Conservation (phyloP, 1,284 basidiomycete species). For the Agaricales sp. region DNA sequence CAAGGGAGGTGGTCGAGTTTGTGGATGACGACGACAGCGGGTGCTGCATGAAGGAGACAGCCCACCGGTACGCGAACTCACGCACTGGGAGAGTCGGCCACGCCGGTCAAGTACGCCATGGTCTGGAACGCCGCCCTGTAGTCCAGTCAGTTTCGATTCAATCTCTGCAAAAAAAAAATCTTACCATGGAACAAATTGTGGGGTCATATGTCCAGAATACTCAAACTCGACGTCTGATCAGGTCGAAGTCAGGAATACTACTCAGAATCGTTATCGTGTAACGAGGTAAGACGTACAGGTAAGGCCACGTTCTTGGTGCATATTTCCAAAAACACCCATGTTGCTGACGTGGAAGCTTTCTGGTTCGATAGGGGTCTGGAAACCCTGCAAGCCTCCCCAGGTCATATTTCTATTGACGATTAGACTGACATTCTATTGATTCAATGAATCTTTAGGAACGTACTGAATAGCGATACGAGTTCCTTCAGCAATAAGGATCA, state of each 20-base stretch:
- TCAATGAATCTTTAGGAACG: conserved; percentile 14
- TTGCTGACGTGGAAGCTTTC: conserved; percentile 65
- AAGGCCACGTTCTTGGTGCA: conserved; percentile 55
- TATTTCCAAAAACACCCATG: conserved; percentile 52
- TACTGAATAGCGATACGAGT: not conserved
- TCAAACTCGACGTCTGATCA: conserved; percentile 52
- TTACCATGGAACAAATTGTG: not conserved
- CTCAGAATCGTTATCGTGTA: not conserved
- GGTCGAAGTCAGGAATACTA: not conserved
- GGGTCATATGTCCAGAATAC: conserved; percentile 57
- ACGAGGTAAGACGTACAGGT: not conserved
- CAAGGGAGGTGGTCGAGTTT: too few species aligned
- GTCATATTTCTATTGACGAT: conserved; percentile 20
- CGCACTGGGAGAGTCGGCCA: not conserved
- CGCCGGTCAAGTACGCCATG: not conserved
- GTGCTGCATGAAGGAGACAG: too few species aligned
- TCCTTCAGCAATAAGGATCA: conserved; percentile 61
- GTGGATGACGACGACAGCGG: too few species aligned
- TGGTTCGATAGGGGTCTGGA: conserved; percentile 52
- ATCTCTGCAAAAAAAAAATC: not conserved
- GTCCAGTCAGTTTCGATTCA: not conserved
- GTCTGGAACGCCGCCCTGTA: not conserved
- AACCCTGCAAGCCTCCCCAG: conserved; percentile 63
- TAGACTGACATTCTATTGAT: conserved; percentile 18
- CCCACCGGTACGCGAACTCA: too few species aligned